Evolutionary conservation across 225 moss, liverwort and hornwort genomes (phyloP).

Genomic region (Sphagnum tenellum): DNA sequence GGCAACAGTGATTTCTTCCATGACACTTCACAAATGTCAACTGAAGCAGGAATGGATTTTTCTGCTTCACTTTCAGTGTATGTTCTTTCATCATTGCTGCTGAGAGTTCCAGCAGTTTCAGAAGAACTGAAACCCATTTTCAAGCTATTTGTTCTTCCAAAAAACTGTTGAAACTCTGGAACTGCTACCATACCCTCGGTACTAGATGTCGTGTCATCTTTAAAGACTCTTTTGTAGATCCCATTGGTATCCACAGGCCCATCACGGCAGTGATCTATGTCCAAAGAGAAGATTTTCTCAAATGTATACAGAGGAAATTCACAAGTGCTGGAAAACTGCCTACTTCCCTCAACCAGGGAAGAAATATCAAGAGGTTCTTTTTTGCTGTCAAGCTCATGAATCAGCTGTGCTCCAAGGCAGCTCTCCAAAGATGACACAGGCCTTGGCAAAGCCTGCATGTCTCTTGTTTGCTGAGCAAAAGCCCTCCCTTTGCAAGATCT

Average conservation of each 20-base stretch:
- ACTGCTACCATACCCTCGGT: constrained; percentile 22
- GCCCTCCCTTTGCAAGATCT: constrained; percentile 30
- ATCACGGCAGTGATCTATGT: not conserved
- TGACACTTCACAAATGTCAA: constrained; percentile 26
- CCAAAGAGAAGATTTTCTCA: not conserved
- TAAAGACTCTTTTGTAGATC: constrained; percentile 2
- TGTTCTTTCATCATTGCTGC: constrained; percentile 9
- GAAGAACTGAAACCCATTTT: constrained; percentile 2
- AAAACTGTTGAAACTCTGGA: constrained; percentile 16
- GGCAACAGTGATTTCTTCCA: constrained; percentile 37
- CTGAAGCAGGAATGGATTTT: constrained; percentile 12
- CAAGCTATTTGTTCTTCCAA: constrained; percentile 15
- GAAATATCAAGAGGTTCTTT: constrained; percentile 46
- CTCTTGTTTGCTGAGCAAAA: constrained; percentile 26
- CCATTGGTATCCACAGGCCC: not conserved
- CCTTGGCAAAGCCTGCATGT: constrained; percentile 67
- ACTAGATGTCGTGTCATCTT: constrained; percentile 6
- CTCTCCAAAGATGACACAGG: constrained; percentile 86
- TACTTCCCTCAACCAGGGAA: constrained; percentile 14
- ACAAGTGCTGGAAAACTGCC: not conserved
- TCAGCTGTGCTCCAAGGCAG: constrained; percentile 78
- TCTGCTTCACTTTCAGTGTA: constrained; percentile 12
- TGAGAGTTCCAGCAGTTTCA: constrained; percentile 15
- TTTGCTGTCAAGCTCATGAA: constrained; percentile 21
- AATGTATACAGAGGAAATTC: constrained; percentile 4